Evolutionary conservation across 139 green algal species (phyloP), one percentile per base, ranked within the genome.

Genomic region (Chlorella ohadii): DNA sequence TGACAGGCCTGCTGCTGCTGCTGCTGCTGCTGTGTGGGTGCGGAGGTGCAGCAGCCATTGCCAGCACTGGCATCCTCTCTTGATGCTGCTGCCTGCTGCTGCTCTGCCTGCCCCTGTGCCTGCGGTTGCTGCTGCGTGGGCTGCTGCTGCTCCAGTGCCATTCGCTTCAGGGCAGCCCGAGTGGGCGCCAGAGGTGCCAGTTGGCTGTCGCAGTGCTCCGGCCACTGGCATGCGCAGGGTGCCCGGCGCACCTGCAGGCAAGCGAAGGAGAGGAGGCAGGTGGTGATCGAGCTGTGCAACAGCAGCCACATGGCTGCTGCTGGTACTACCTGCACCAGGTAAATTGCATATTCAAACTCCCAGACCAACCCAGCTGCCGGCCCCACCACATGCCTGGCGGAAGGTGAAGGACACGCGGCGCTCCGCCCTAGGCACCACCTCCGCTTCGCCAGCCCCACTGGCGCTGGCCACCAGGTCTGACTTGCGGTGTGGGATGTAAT

Each of bases 401-500:
- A 98, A 97, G 0, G 97, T 99, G 61, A 99, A 87, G 15, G 94
- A 98, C 12, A 98, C 89, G 0, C 95, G 87, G 17, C 93, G 86
- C 17, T 72, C 19, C 0, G 86, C 82, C 1, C 92, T 86, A 0
- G 84, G 85, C 39, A 95, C 61, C 57, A 87, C 57, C 36, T 73
- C 71, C 41, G 76, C 11, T 3, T 44, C 36, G 1, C 47, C 57
- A 4, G 22, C 36, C 9, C 25, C 57, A 1, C 28, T 27, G 4
- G 23, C 57, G 15, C 79, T 89, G 28, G 82, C 82, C 33, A 97
- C 84, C n/a, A 68, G 22, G 84, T 98, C 95, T 15, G 81, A 61
- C 89, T 96, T 96, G 41, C 96, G 91, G 87, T 98, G 94, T 0
- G 97, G 96, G 47, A 99, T 98, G 94, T 97, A 98, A 88, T 99